phyloP scores from a whole-genome alignment of 805 yeast genomes.

The Lachancea quebecensis region DNA sequence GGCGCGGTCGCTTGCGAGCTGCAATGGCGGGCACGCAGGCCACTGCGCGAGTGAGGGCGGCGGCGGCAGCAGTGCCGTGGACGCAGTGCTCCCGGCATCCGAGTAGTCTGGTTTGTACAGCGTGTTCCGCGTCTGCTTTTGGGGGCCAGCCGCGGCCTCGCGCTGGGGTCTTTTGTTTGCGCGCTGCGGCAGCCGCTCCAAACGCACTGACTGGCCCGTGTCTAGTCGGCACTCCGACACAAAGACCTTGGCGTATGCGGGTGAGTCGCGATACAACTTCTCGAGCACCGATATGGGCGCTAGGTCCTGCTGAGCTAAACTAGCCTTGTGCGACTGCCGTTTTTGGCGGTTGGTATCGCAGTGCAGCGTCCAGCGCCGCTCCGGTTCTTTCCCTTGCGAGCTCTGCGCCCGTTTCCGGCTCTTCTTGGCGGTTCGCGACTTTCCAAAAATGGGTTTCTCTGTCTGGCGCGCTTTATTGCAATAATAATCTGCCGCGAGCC shows the following conservation, averaged over 20 bases:
- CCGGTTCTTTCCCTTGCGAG: not conserved
- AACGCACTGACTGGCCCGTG: slow-evolving; percentile 22
- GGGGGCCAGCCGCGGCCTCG: not conserved
- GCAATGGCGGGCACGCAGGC: slow-evolving; percentile 5
- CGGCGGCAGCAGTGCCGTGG: slow-evolving; percentile 8
- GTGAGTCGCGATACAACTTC: slow-evolving; percentile 25
- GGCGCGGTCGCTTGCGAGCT: slow-evolving; percentile 4
- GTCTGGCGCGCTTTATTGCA: slow-evolving; percentile 34
- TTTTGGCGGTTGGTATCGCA: slow-evolving; percentile 10
- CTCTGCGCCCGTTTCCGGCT: slow-evolving; percentile 1
- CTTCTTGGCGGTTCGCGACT: not conserved
- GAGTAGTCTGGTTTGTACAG: slow-evolving; percentile 4
- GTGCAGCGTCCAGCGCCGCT: slow-evolving; percentile 4
- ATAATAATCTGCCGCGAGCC: slow-evolving; percentile 67
- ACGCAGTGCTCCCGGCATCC: not conserved
- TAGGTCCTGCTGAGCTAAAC: not conserved
- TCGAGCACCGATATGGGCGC: slow-evolving; percentile 3
- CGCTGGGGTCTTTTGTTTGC: slow-evolving; percentile 14
- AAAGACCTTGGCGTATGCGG: slow-evolving; percentile 28
- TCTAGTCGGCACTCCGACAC: slow-evolving; percentile 21
- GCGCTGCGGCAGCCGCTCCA: slow-evolving; percentile 23
- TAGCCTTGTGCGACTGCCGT: not conserved
- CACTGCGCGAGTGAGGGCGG: slow-evolving; percentile 10
- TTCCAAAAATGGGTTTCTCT: not conserved
- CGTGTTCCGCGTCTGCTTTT: not conserved